A percentile compares a stretch with the other conserved stretches of the same genome.
phyloP scores from a whole-genome alignment of 164 flowering plant species.

The Chimonanthus praecox region DNA sequence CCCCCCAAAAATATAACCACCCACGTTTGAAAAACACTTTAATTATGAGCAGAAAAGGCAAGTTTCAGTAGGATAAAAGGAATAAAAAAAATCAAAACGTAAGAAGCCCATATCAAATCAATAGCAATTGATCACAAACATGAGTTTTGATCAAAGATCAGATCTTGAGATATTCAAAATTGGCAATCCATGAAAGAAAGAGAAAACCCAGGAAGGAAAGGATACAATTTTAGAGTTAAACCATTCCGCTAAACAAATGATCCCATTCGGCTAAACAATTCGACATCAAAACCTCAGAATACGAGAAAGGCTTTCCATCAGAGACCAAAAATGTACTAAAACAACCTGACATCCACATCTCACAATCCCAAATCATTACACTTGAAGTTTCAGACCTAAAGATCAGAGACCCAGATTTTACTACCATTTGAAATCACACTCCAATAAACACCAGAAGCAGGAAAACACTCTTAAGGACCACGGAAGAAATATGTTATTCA shows the following conservation, averaged over 20 bases:
- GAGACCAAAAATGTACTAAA: neutral
- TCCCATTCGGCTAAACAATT: neutral
- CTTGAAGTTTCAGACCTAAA: neutral
- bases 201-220: neutral
- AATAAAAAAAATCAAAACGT: neutral
- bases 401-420: constrained; percentile 20
- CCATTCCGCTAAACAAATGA: neutral
- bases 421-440: constrained; percentile 12
- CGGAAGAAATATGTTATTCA: too few species aligned
- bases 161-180: neutral
- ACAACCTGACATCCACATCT: neutral
- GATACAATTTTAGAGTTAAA: neutral
- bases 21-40: neutral
- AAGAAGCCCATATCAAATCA: too few species aligned
- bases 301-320: neutral
- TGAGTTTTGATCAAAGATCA: neutral
- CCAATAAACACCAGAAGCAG: constrained; percentile 1
- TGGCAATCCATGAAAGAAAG: neutral
- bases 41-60: neutral
- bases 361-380: neutral
- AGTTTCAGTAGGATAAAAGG: neutral
- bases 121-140: neutral
- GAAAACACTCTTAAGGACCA: too few species aligned
- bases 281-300: neutral
- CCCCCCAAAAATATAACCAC: neutral